Evolutionary conservation across 345 rosid genomes (phyloP).

Genomic region (Bretschneidera sinensis): DNA sequence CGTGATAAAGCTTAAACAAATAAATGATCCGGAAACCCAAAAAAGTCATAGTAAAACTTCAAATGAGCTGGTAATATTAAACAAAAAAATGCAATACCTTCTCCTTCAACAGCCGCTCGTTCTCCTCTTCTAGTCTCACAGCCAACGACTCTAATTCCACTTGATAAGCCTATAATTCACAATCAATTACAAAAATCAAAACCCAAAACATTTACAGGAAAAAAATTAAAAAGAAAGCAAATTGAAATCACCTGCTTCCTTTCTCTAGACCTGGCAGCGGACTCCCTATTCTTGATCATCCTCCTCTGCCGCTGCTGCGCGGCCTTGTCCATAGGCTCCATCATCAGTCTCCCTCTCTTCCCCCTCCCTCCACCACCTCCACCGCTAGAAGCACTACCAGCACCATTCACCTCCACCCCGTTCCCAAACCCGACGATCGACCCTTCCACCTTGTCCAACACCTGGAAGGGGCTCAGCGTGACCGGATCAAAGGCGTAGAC

Average conservation of each 20-base stretch:
- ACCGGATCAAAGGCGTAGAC: conserved; percentile 46
- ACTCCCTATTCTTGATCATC: conserved; percentile 98
- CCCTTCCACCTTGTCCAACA: conserved; percentile 53
- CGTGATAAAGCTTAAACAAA: neutral
- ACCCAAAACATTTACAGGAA: neutral
- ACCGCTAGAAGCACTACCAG: conserved; percentile 19
- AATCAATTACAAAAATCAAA: neutral
- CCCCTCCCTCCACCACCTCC: conserved; percentile 38
- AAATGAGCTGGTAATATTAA: neutral
- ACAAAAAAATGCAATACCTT: conserved; percentile 37
- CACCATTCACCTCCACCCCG: conserved; percentile 31
- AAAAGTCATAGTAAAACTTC: neutral
- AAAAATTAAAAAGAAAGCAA: neutral
- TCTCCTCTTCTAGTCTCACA: conserved; percentile 67
- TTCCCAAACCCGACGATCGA: conserved; percentile 47
- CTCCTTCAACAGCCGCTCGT: conserved; percentile 62
- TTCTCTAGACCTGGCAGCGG: conserved; percentile 95
- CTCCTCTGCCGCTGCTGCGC: conserved; percentile 91
- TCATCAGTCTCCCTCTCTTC: conserved; percentile 61
- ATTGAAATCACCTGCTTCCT: conserved; percentile 63
- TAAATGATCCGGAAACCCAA: neutral
- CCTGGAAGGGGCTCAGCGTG: conserved; percentile 40
- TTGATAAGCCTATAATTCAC: conserved; percentile 65
- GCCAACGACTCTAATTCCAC: conserved; percentile 79
- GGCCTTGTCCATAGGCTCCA: conserved; percentile 80